Base-by-base conservation (phyloP, 768 basidiomycete genomes). In the Auriscalpium microsporum region DNA sequence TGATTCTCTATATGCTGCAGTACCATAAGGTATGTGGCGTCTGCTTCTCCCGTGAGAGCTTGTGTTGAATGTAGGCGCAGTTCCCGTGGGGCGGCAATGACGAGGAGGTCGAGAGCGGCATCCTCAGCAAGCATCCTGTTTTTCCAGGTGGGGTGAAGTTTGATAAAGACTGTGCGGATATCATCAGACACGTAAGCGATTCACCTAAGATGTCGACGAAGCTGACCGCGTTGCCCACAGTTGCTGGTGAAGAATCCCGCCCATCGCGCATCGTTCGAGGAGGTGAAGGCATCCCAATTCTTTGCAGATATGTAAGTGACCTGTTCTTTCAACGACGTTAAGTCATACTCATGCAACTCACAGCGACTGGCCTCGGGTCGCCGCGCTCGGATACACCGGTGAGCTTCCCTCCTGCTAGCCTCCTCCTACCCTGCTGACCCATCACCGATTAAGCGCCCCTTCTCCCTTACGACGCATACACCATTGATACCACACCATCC, bases 1-100 rank as follows among this genome's bases (percentile, higher is more conserved):
- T 61, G 11, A 51, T 59, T 45, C 17, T 61, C 9, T 44, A 61
- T 40, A 48, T 52, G 2, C 50, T 61, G 42, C 46, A 59, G 14
- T 21, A 48, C 50, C 52, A 58, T 61, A 16, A 44, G 50, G 45
- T 5, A 42, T 52, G 11, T 10, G 7, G 38, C 17, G 5, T 23
- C 40, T 35, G 34, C 48, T 2, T 8, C 0, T 23, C n/a, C 21
- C 21, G 13, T 19, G 14, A 10, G 37, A 8, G 6, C 16, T 35
- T 11, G 50, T 4, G 7, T 45, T 19, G 44, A 14, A n/a, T 11
- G 2, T 21, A 4, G 13, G 2, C 14, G 23, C 9, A 52, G 52
- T 37, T 52, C 5, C 52, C 52, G 21, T 52, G 52, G 52, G 52
- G 44, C 8, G 40, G 42, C 11, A 33, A 44, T 8, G 40, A 44